Conservation (phyloP, 305 asterid genomes). For the Salvia sclarea region DNA sequence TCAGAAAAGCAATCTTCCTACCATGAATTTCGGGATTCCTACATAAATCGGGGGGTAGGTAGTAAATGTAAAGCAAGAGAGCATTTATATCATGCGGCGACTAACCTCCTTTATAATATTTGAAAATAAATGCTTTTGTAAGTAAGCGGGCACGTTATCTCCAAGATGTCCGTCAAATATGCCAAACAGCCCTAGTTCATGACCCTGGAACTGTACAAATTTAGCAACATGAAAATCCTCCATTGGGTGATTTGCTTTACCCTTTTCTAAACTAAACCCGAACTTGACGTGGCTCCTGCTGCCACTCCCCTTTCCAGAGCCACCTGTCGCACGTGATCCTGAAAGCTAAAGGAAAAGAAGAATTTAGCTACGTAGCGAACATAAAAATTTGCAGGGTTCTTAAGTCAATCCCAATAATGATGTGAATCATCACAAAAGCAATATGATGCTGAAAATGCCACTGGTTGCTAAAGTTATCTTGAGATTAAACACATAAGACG, state of each 20-base stretch:
- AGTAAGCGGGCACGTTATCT: slow-evolving; percentile 79
- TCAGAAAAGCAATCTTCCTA: neutral
- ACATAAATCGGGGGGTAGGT: neutral
- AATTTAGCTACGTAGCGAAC: slow-evolving; percentile 20
- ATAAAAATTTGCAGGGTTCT: neutral
- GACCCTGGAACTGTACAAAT: slow-evolving; percentile 56
- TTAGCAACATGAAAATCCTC: slow-evolving; percentile 97
- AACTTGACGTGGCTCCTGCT: slow-evolving; percentile 53
- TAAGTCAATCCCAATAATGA: slow-evolving; percentile 2
- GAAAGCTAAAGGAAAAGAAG: slow-evolving; percentile 45
- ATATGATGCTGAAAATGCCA: neutral
- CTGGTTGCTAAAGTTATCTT: neutral
- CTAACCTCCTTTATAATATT: slow-evolving; percentile 85
- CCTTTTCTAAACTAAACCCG: slow-evolving; percentile 77
- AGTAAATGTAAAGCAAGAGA: neutral
- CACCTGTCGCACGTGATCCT: slow-evolving; percentile 55
- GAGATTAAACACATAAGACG: neutral
- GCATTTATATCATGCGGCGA: neutral
- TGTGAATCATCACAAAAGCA: neutral
- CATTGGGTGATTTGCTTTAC: slow-evolving; percentile 95
- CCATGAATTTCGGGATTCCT: neutral
- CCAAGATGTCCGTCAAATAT: slow-evolving; percentile 92
- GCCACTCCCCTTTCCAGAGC: slow-evolving; percentile 86
- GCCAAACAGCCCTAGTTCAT: slow-evolving; percentile 87
- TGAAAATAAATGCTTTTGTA: slow-evolving; percentile 75